These are phyloP conservation scores for Dryadomyces quercivorus DNA, from an alignment of 2,329 filamentous ascomycete species.

Conservation along the genomic window DNA sequence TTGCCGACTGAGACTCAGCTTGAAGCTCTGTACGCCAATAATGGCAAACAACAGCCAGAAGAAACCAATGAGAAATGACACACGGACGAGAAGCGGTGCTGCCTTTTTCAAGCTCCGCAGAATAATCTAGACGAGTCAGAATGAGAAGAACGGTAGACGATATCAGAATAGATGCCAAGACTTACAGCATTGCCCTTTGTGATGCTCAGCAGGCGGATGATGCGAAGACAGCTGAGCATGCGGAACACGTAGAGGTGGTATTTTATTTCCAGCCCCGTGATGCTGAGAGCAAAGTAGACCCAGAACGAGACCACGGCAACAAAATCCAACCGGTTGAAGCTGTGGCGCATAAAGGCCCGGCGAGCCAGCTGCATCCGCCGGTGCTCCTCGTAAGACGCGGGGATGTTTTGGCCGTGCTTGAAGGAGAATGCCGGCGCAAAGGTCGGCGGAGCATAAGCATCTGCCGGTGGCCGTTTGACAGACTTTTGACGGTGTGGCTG, in stretches of 20 bases:
- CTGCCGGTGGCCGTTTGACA: slow-evolving; percentile 36
- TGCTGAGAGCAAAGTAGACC: slow-evolving; percentile 68
- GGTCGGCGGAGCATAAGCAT: slow-evolving; percentile 42
- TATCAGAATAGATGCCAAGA: not conserved
- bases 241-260: slow-evolving; percentile 80
- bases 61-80: slow-evolving; percentile 88
- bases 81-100: slow-evolving; percentile 78
- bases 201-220: slow-evolving; percentile 77
- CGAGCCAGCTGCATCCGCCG: slow-evolving; percentile 78
- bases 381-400: slow-evolving; percentile 58
- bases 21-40: slow-evolving; percentile 92
- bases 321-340: slow-evolving; percentile 92
- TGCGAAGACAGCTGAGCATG: slow-evolving; percentile 92
- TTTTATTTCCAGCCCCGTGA: slow-evolving; percentile 54
- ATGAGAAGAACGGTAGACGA: not conserved
- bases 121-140: slow-evolving; percentile 53
- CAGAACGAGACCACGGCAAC: slow-evolving; percentile 91
- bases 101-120: slow-evolving; percentile 91
- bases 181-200: slow-evolving; percentile 86
- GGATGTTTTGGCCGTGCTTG: slow-evolving; percentile 49
- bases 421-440: slow-evolving; percentile 71
- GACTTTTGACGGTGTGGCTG: slow-evolving; percentile 67
- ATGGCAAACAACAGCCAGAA: slow-evolving; percentile 98
- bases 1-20: slow-evolving; percentile 63
- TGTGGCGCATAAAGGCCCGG: slow-evolving; percentile 84